A percentile compares a stretch with the other conserved stretches of the same genome.
Evolutionary conservation across 164 flowering plant species (phyloP).

Genomic region (Tinospora cordifolia): DNA sequence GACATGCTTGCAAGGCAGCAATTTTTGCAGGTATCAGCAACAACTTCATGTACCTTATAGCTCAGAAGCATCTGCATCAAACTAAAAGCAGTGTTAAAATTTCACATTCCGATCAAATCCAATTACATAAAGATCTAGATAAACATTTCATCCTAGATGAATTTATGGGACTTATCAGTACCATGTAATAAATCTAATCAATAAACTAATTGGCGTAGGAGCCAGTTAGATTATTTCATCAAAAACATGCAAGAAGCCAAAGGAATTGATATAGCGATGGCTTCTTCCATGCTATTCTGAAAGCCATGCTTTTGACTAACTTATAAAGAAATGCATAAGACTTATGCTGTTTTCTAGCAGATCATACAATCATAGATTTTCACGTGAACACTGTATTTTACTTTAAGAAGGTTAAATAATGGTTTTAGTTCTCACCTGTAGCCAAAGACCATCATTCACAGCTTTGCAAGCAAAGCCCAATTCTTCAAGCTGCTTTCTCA

Average conservation of each 20-base stretch:
- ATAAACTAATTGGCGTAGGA: no score
- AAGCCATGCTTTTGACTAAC: not conserved
- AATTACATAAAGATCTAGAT: not conserved
- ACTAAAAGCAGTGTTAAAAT: conserved; percentile 9
- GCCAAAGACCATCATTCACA: conserved; percentile 94
- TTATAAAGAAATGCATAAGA: conserved; percentile 1
- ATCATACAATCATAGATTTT: not conserved
- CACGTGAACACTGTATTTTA: not conserved
- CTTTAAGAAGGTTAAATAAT: not conserved
- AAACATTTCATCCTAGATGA: not conserved
- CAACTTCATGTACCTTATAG: conserved; percentile 84
- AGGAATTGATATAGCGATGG: no score
- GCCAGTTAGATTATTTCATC: no score
- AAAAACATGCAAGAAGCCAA: no score
- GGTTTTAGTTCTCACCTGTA: conserved; percentile 54
- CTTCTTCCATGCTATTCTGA: not conserved
- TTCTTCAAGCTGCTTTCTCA: conserved; percentile 91
- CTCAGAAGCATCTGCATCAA: conserved; percentile 74
- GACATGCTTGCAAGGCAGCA: conserved; percentile 61
- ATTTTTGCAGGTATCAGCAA: conserved; percentile 79
- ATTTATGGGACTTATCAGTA: no score
- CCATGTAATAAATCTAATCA: no score
- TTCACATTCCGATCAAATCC: conserved; percentile 1
- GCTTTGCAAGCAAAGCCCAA: conserved; percentile 97
- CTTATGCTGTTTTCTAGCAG: not conserved